A percentile compares a stretch with the other conserved stretches of the same genome.
These are phyloP conservation scores for Metschnikowia bowlesiae DNA, from an alignment of 805 yeast genomes.

Conservation along the genomic window DNA sequence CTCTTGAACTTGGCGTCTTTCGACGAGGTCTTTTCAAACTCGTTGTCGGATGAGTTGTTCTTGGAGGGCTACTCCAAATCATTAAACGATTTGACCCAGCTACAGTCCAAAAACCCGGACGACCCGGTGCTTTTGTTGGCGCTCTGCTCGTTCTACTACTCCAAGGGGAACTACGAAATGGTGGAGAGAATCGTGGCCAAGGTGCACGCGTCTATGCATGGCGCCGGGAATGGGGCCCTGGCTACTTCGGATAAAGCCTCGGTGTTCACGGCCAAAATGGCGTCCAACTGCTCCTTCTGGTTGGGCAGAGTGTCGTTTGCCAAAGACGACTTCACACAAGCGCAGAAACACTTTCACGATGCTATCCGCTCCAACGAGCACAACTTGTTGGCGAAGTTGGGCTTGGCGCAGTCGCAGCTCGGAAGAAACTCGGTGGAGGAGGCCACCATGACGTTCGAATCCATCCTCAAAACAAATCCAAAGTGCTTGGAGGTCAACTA, in stretches of 20 bases:
- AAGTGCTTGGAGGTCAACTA: constrained; percentile 70
- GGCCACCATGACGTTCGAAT: constrained; percentile 81
- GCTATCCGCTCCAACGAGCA: constrained; percentile 62
- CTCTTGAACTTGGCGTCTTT: constrained; percentile 65
- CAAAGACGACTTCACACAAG: constrained; percentile 55
- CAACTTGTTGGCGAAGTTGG: constrained; percentile 69
- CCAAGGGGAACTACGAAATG: constrained; percentile 55
- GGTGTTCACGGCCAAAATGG: constrained; percentile 26
- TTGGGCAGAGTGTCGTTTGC: constrained; percentile 72
- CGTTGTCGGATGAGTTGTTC: constrained; percentile 61
- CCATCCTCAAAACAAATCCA: constrained; percentile 58
- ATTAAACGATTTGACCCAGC: constrained; percentile 42
- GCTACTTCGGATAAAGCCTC: constrained; percentile 20
- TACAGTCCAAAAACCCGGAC: constrained; percentile 37
- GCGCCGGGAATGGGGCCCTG: not conserved
- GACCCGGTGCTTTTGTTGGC: constrained; percentile 63
- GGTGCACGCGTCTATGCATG: constrained; percentile 28
- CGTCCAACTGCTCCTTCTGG: constrained; percentile 60
- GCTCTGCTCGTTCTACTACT: constrained; percentile 66
- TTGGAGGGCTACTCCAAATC: constrained; percentile 54
- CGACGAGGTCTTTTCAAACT: constrained; percentile 54
- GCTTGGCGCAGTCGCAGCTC: constrained; percentile 81
- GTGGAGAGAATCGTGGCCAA: constrained; percentile 55
- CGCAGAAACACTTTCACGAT: constrained; percentile 69
- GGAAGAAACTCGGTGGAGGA: constrained; percentile 72